phyloP scores from a whole-genome alignment of 805 yeast species.

The Candida arabinofermentans region DNA sequence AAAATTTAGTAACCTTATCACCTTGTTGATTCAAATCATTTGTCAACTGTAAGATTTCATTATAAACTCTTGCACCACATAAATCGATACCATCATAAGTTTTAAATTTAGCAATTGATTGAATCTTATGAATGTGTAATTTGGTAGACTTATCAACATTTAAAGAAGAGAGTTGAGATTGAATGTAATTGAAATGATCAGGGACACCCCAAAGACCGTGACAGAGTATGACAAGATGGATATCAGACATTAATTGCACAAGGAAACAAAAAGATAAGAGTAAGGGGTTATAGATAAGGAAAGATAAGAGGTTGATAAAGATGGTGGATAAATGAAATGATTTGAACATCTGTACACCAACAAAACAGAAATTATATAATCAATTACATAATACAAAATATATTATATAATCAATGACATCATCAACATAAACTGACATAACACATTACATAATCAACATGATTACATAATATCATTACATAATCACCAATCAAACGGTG shows the following conservation, averaged over 20 bases:
- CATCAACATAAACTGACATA: too few relatives aligned
- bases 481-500: too few relatives aligned
- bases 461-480: too few relatives aligned
- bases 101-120: conserved; percentile 63
- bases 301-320: neutral
- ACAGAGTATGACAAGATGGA: conserved; percentile 59
- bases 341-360: too few relatives aligned
- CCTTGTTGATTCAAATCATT: conserved; percentile 12
- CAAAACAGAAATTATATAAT: too few relatives aligned
- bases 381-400: too few relatives aligned
- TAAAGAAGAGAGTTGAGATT: conserved; percentile 30
- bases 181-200: conserved; percentile 61
- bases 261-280: conserved; percentile 11
- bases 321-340: too few relatives aligned
- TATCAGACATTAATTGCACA: too few relatives aligned
- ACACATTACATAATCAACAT: too few relatives aligned
- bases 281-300: conserved; percentile 1
- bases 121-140: conserved; percentile 46
- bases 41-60: conserved; percentile 52
- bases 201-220: conserved; percentile 72
- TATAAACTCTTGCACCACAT: conserved; percentile 71
- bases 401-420: too few relatives aligned
- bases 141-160: conserved; percentile 7
- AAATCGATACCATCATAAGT: conserved; percentile 88
- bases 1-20: conserved; percentile 55